Conservation (phyloP, 495 filamentous ascomycete genomes). For the Hypoxylon trugodes region DNA sequence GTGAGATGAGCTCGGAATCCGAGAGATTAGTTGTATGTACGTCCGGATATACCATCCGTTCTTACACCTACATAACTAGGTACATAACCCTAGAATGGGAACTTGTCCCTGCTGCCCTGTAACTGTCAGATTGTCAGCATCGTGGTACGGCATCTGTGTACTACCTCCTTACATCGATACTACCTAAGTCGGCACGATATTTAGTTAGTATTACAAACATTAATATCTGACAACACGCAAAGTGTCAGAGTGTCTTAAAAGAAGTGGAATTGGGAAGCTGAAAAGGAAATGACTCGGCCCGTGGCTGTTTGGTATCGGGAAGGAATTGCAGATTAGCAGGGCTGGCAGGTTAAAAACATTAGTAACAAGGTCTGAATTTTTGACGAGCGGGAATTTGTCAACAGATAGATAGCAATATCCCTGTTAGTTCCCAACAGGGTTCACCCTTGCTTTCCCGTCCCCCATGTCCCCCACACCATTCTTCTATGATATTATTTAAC, state of each 20-base stretch:
- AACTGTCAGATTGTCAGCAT: slow-evolving; percentile 25
- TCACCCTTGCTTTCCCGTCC: slow-evolving; percentile 3
- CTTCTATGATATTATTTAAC: background rate
- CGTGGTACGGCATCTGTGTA: background rate
- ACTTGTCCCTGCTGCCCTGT: too few relatives aligned
- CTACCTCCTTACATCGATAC: background rate
- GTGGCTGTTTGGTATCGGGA: too few relatives aligned
- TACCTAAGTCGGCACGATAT: too few relatives aligned
- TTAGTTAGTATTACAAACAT: too few relatives aligned
- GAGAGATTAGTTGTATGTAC: slow-evolving; percentile 22
- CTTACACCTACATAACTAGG: too few relatives aligned
- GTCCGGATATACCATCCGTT: too few relatives aligned
- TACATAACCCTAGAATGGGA: too few relatives aligned
- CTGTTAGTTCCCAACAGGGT: slow-evolving; percentile 12
- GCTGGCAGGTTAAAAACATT: background rate
- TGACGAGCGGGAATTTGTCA: slow-evolving; percentile 20
- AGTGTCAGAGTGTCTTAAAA: too few relatives aligned
- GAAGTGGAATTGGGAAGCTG: too few relatives aligned
- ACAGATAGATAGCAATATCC: slow-evolving; percentile 18
- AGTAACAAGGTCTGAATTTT: slow-evolving; percentile 8
- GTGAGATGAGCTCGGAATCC: slow-evolving; percentile 5
- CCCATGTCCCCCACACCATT: slow-evolving; percentile 1
- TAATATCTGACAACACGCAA: too few relatives aligned
- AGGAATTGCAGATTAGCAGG: background rate
- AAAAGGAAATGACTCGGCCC: too few relatives aligned